Evolutionary conservation across 306 rosid species (phyloP).

Genomic region (Urtica urens): DNA sequence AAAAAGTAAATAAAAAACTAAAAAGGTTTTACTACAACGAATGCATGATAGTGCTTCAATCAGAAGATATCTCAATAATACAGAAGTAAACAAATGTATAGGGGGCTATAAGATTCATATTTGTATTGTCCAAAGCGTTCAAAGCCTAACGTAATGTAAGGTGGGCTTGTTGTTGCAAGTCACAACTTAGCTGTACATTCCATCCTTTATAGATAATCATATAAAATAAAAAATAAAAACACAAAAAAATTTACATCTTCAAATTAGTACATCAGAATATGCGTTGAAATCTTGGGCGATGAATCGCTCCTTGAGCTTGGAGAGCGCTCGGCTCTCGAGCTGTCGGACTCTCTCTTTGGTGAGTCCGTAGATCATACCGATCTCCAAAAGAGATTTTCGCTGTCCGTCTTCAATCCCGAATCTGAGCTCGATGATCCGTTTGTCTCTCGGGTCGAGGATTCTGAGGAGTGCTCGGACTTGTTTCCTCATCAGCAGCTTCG

Average conservation of each 20-base stretch:
- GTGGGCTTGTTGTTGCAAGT: background rate
- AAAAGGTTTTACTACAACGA: no score
- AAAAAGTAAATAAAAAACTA: no score
- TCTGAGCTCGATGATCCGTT: constrained; percentile 60
- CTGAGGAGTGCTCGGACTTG: constrained; percentile 54
- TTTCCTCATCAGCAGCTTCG: constrained; percentile 68
- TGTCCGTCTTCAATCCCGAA: constrained; percentile 67
- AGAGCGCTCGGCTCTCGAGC: constrained; percentile 45
- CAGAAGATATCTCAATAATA: no score
- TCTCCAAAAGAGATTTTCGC: constrained; percentile 44
- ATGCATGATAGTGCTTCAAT: no score
- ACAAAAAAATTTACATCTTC: constrained; percentile 7
- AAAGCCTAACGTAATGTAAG: background rate
- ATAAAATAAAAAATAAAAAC: no score
- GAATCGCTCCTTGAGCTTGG: constrained; percentile 58
- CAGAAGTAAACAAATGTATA: no score
- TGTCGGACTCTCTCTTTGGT: constrained; percentile 74
- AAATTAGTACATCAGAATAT: constrained; percentile 48
- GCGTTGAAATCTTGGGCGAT: constrained; percentile 55
- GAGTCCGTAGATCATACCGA: constrained; percentile 53
- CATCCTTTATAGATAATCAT: constrained; percentile 3
- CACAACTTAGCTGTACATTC: constrained; percentile 16
- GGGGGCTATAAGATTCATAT: no score
- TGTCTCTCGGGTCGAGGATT: constrained; percentile 49
- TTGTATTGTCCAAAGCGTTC: background rate